Evolutionary conservation across 345 rosid species (phyloP), one percentile per base, ranked within the genome.

Genomic region (Cardamine chenopodiifolia): DNA sequence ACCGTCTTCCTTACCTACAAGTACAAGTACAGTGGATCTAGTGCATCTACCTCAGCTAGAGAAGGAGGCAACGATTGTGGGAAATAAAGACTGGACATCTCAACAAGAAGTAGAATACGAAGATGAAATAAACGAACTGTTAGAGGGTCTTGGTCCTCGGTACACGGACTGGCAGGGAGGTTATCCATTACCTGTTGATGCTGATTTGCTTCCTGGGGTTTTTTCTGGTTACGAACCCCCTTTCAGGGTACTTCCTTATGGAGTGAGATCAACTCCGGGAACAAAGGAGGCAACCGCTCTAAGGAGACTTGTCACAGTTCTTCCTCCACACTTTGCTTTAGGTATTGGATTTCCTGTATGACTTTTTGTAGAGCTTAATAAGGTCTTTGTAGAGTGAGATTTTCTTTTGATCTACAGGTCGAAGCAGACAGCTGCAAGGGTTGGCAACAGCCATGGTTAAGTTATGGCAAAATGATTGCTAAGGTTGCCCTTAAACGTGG

Each of bases 301-400:
- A 70, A 78, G 91, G 69, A 85, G 98, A 75, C 86, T 94, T 79
- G 97, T 90, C 42, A 84, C 87, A 78, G 78, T 84, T 79, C 90
- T 94, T 75, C 96, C 97, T 79, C 98, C 98, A 31, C 98, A 94
- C 74, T 94, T 94, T 82, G 96, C 95, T 34, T 75, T 91, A 78
- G 98, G 98, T 92, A 83, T 73, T 81, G 70, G 19, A 19, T 67
- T 66, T 72, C 62, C 31, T 59, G 62, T 44, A 1, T 47, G 22
- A 47, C 18, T 52, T 37, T 22, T 17, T 58, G 49, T 48, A 45
- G 63, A 42, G 17, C 7, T 37, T 62, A 52, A 62, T 69, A 25
- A 55, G 62, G 28, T 25, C 60, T 70, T 66, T 40, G 65, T 62
- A 45, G 47, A 62, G 60, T 37, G 53, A 75, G 66, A 42, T 66